Base-by-base conservation (phyloP, 495 filamentous ascomycete species). In the Glonium stellatum region DNA sequence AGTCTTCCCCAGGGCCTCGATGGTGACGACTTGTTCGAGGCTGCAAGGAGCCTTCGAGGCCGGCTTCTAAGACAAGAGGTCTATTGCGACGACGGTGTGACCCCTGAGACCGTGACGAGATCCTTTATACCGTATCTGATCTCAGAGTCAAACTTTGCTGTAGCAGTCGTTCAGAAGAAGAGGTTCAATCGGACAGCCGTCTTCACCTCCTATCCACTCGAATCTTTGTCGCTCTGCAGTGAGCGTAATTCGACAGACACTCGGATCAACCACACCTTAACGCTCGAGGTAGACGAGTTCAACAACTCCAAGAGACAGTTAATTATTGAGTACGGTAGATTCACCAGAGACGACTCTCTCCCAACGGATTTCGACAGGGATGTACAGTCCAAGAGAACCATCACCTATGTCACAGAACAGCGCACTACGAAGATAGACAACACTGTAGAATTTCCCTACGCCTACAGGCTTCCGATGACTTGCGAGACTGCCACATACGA, bases 31-130 rank as follows among this genome's bases (percentile, higher is more conserved):
- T 58, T 63, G 11, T 27, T 59, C 25, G 57, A 73, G 31, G 59
- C 64, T 1, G 65, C n/a, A n/a, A 63, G 71, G 0, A 44, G 69
- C 1, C 58, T 73, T 3, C 68, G 68, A 48, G 67, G 71, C 1
- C 13, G 1, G 0, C 4, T 64, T 5, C 53, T 70, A 10, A 58
- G 69, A 2, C 13, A 61, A 31, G 71, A 73, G 55, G 36, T 63
- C 4, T 73, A 69, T 34, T 54, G 59, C 1, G 31, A 51, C 22
- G 71, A 73, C 36, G 53, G 49, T 15, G 15, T 15, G 8, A 15
- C 36, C 15, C 36, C 8, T 8, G 36, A 39, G 36, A 39, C 36
- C 8, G 36, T 8, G 36, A 8, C 36, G 8, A 8, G 15, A 8
- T 39, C 36, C 36, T 8, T 39, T 8, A 39, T 39, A 8, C 36